Percentiles rank a stretch among this genome's conserved stretches.
phyloP scores from a whole-genome alignment of 2,329 filamentous ascomycete genomes.

The Nigrospora oryzae region DNA sequence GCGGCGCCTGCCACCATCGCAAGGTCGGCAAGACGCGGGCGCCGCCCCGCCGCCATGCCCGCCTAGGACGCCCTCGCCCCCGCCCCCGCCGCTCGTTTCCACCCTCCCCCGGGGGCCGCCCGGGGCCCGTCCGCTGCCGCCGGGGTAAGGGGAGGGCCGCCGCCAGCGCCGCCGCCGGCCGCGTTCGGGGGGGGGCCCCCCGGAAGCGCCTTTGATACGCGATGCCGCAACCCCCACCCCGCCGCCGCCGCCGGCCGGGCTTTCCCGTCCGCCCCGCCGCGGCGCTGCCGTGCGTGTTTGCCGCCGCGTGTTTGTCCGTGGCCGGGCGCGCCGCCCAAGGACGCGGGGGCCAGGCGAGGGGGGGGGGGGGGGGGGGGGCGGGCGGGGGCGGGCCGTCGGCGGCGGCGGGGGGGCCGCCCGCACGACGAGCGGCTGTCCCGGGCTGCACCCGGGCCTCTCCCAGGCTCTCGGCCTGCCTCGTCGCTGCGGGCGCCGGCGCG shows the following conservation, averaged over 20 bases:
- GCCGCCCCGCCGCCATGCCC: too few species aligned
- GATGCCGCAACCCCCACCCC: conserved; percentile 1
- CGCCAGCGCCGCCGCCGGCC: conserved; percentile 1
- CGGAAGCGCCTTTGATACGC: neutral
- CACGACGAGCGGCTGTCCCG: conserved; percentile 17
- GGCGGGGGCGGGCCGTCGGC: neutral
- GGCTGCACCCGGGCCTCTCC: conserved; percentile 14
- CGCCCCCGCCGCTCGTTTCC: conserved; percentile 4
- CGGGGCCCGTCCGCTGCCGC: conserved; percentile 7
- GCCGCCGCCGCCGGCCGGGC: conserved; percentile 1
- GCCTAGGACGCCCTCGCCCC: too few species aligned
- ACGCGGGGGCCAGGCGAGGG: neutral
- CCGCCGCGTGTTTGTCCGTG: too few species aligned
- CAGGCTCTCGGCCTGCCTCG: too few species aligned
- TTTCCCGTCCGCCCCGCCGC: neutral
- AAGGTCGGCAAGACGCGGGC: neutral
- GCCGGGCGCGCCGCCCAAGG: too few species aligned
- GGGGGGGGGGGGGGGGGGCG: neutral
- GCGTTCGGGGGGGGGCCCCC: neutral
- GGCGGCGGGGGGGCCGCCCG: neutral
- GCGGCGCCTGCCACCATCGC: too few species aligned
- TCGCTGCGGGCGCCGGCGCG: conserved; percentile 14
- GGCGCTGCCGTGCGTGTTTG: too few species aligned
- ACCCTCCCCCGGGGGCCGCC: conserved; percentile 3
- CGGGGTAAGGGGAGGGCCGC: conserved; percentile 4